Conservation (phyloP, 2,329 filamentous ascomycete species). For the Thermomyces lanuginosus region DNA sequence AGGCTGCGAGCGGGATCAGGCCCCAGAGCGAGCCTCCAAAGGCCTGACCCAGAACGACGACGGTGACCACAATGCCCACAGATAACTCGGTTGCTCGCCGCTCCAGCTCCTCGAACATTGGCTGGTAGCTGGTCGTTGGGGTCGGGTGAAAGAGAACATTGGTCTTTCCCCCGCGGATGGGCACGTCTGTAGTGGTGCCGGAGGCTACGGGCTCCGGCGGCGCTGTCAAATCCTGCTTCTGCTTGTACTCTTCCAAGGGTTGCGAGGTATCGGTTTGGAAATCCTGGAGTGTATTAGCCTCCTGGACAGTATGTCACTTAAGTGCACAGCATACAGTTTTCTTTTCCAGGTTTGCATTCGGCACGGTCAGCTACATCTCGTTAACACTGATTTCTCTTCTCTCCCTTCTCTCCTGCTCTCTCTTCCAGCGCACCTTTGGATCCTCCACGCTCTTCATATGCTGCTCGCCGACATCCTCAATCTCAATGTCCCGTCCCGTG, state of each 20-base stretch:
- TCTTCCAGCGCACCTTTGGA: slow-evolving; percentile 42
- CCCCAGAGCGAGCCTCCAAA: slow-evolving; percentile 66
- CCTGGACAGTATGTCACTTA: no score
- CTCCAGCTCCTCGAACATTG: slow-evolving; percentile 66
- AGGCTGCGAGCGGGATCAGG: slow-evolving; percentile 55
- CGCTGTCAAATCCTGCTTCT: slow-evolving; percentile 75
- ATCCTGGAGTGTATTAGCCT: slow-evolving; percentile 29
- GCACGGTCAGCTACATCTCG: slow-evolving; percentile 55
- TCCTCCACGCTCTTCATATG: slow-evolving; percentile 55
- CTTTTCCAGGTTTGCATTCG: slow-evolving; percentile 75
- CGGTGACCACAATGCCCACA: slow-evolving; percentile 51
- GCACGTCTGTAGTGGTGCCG: slow-evolving; percentile 79
- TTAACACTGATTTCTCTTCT: no score
- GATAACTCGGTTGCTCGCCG: slow-evolving; percentile 56
- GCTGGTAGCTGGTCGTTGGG: slow-evolving; percentile 74
- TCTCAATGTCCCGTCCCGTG: slow-evolving; percentile 70
- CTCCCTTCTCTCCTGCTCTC: no score
- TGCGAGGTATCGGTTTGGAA: slow-evolving; percentile 56
- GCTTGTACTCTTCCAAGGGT: slow-evolving; percentile 61
- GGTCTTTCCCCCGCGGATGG: slow-evolving; percentile 90
- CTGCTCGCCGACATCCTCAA: slow-evolving; percentile 61
- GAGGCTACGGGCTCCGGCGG: slow-evolving; percentile 73
- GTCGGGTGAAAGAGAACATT: slow-evolving; percentile 94
- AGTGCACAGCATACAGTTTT: slow-evolving; percentile 35
- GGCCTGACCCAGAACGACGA: slow-evolving; percentile 60